Evolutionary conservation across 192 early-diverging fungal genomes (phyloP).

Genomic region (Linnemannia exigua): DNA sequence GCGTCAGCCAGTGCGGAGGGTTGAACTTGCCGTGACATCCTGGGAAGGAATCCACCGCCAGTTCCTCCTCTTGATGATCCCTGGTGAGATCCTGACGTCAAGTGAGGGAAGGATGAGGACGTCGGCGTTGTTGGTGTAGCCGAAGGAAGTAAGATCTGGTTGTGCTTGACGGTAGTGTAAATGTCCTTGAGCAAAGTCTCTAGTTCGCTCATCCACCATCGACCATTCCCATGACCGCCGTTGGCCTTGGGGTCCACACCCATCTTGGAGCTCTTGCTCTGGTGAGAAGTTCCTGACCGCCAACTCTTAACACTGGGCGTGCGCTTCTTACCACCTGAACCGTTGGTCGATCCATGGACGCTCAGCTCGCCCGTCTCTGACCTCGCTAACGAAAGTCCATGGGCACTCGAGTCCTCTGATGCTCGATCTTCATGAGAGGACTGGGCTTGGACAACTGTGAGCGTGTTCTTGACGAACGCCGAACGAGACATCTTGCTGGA

Average conservation of each 20-base stretch:
- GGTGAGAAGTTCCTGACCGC: conserved; percentile 27
- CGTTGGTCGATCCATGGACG: conserved; percentile 5
- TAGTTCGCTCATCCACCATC: conserved; percentile 67
- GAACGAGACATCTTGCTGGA: conserved; percentile 79
- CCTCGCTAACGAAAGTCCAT: conserved; percentile 7
- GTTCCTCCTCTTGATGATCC: background rate
- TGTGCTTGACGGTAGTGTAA: conserved; percentile 69
- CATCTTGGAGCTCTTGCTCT: conserved; percentile 26
- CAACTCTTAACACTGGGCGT: conserved; percentile 45
- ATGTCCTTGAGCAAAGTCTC: conserved; percentile 70
- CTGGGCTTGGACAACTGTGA: conserved; percentile 60
- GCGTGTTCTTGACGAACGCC: conserved; percentile 79
- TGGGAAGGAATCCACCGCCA: conserved; percentile 19
- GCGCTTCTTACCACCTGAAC: conserved; percentile 16
- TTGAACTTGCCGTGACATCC: conserved; percentile 24
- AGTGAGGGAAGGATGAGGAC: background rate
- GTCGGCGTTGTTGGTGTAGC: conserved; percentile 3
- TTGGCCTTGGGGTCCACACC: conserved; percentile 27
- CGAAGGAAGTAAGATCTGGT: conserved; percentile 67
- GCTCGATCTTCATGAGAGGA: background rate
- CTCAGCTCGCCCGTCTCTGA: conserved; percentile 25
- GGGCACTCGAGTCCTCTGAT: conserved; percentile 5
- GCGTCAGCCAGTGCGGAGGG: conserved; percentile 13
- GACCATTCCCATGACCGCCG: conserved; percentile 24
- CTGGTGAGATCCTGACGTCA: background rate